Percentiles rank a stretch among this genome's conserved stretches.
Evolutionary conservation across 495 filamentous ascomycete genomes (phyloP).

Genomic region (Xylaria cubensis): DNA sequence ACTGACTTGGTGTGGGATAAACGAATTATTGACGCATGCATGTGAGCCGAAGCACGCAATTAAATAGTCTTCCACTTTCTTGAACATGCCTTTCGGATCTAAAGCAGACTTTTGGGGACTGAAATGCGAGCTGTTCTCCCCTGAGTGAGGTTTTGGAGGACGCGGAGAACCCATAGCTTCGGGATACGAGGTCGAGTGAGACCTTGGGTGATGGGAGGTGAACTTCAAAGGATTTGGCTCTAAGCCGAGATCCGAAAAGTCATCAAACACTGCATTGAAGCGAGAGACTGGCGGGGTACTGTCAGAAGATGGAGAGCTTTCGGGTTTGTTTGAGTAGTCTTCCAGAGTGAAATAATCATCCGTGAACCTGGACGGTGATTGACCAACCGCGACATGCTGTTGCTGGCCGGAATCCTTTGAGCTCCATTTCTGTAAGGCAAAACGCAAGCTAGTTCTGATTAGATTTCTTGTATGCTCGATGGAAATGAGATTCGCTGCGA

Average conservation of each 20-base stretch:
- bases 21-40: conserved; percentile 76
- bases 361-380: conserved; percentile 26
- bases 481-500: conserved; percentile 36
- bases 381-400: conserved; percentile 1
- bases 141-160: conserved; percentile 14
- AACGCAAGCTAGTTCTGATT: conserved; percentile 35
- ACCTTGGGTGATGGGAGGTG: conserved; percentile 34
- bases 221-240: conserved; percentile 43
- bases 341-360: conserved; percentile 30
- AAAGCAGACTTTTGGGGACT: conserved; percentile 32
- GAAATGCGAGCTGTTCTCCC: conserved; percentile 21
- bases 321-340: conserved; percentile 32
- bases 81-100: conserved; percentile 63
- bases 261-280: conserved; percentile 39
- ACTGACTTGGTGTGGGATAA: conserved; percentile 56
- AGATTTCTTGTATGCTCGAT: conserved; percentile 37
- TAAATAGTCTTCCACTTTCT: conserved; percentile 77
- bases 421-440: conserved; percentile 35
- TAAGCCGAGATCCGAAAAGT: conserved; percentile 31
- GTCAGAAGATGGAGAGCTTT: conserved; percentile 31
- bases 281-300: conserved; percentile 30
- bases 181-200: conserved; percentile 50
- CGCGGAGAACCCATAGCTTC: conserved; percentile 40
- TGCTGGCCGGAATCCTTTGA: conserved; percentile 16
- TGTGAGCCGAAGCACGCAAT: conserved; percentile 69